These are phyloP conservation scores for bread wheat (Triticum aestivum) DNA, from an alignment of 176 grass and related monocot genomes.

Conservation along the genomic window DNA sequence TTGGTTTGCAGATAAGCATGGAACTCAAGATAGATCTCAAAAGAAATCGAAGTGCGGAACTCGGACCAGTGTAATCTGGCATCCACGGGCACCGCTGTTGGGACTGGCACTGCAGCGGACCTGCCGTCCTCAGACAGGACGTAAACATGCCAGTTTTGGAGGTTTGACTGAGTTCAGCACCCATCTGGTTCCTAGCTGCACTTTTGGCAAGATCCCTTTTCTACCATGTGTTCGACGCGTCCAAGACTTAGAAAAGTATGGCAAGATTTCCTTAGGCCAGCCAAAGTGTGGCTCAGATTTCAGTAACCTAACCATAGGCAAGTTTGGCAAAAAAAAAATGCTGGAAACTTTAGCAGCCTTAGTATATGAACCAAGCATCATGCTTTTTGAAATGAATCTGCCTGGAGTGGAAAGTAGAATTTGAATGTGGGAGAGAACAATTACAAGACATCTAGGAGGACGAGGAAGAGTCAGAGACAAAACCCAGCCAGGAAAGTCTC, in stretches of 20 bases:
- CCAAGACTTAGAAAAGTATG: background rate
- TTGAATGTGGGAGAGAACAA: background rate
- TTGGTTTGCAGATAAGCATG: background rate
- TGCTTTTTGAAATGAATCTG: background rate
- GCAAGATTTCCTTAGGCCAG: background rate
- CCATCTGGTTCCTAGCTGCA: background rate
- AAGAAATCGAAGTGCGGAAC: background rate
- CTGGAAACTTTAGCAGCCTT: background rate
- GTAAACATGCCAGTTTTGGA: background rate
- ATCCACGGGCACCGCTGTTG: background rate
- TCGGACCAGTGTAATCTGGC: background rate
- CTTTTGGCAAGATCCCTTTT: background rate
- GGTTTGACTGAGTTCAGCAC: background rate
- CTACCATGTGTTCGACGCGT: background rate
- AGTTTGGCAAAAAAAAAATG: background rate
- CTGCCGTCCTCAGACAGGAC: background rate
- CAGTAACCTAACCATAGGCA: background rate
- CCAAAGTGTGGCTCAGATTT: background rate
- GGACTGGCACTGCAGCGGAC: background rate
- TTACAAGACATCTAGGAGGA: background rate
- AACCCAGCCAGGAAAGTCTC: background rate
- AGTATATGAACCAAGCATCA: slow-evolving; percentile 4
- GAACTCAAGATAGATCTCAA: background rate
- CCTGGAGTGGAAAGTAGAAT: background rate
- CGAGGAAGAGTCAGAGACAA: background rate